Conservation (phyloP, 495 filamentous ascomycete species). For the Penicillium fimorum region DNA sequence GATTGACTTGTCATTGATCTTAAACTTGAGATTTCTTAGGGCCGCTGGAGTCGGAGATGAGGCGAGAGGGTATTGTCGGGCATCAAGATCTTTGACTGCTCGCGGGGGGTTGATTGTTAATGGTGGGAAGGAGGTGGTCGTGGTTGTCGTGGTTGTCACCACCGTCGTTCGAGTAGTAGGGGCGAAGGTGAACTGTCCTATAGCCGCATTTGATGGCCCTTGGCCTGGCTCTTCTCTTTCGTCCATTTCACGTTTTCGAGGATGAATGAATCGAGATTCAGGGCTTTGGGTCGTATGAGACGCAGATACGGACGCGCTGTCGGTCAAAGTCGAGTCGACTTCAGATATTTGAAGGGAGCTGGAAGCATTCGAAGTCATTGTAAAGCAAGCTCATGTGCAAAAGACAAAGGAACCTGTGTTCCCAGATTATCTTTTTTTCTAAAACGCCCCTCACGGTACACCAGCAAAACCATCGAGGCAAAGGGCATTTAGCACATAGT, state of each 20-base stretch:
- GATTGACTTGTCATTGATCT: constrained; percentile 62
- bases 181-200: constrained; percentile 68
- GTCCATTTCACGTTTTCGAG: constrained; percentile 32
- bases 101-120: constrained; percentile 73
- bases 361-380: constrained; percentile 24
- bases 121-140: constrained; percentile 84
- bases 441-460: constrained; percentile 24
- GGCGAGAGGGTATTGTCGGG: constrained; percentile 88
- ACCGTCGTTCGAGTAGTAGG: constrained; percentile 73
- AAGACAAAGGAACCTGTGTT: constrained; percentile 16
- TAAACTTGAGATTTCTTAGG: constrained; percentile 70
- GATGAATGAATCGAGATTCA: constrained; percentile 19
- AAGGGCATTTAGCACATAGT: constrained; percentile 4
- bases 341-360: constrained; percentile 14
- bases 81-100: constrained; percentile 70
- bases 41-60: constrained; percentile 72
- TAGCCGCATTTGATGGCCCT: constrained; percentile 29
- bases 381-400: constrained; percentile 15
- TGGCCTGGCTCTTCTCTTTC: constrained; percentile 24
- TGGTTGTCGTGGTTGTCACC: constrained; percentile 92
- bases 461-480: constrained; percentile 28
- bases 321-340: constrained; percentile 14
- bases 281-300: constrained; percentile 15
- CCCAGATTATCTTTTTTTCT: constrained; percentile 5
- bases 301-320: constrained; percentile 25